phyloP scores from a whole-genome alignment of 2,329 filamentous ascomycete species.

The Malbranchea cinnamomea region DNA sequence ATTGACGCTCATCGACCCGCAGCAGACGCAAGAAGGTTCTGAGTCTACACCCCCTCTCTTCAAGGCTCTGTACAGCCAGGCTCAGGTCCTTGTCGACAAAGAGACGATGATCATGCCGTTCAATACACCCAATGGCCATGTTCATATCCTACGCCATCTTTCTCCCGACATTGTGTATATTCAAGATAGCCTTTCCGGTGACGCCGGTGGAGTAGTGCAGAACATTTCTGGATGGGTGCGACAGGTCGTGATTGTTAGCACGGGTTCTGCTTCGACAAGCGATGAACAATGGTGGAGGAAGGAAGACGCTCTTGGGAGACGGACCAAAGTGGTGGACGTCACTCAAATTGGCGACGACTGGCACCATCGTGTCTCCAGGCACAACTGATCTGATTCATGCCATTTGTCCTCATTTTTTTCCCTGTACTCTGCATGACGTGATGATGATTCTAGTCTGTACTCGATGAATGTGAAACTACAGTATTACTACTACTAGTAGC shows the following conservation, averaged over 20 bases:
- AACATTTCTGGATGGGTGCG: conserved; percentile 50
- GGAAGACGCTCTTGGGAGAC: conserved; percentile 70
- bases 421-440: conserved; percentile 2
- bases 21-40: conserved; percentile 29
- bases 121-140: conserved; percentile 64
- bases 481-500: no score
- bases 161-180: conserved; percentile 77
- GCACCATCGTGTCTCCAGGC: conserved; percentile 59
- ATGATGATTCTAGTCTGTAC: conserved; percentile 1
- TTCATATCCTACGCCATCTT: conserved; percentile 75
- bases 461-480: no score
- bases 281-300: conserved; percentile 44
- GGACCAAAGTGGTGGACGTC: conserved; percentile 76
- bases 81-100: conserved; percentile 63
- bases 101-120: conserved; percentile 82
- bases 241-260: conserved; percentile 44
- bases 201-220: conserved; percentile 56
- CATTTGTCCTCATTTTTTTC: conserved; percentile 1
- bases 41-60: conserved; percentile 48
- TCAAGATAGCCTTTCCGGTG: conserved; percentile 67
- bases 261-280: conserved; percentile 24
- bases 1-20: conserved; percentile 32
- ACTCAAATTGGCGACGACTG: conserved; percentile 75
- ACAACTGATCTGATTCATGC: conserved; percentile 35
- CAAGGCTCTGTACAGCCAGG: conserved; percentile 67